phyloP scores from a whole-genome alignment of 169 alveolate species.

The Neospora caninum region DNA sequence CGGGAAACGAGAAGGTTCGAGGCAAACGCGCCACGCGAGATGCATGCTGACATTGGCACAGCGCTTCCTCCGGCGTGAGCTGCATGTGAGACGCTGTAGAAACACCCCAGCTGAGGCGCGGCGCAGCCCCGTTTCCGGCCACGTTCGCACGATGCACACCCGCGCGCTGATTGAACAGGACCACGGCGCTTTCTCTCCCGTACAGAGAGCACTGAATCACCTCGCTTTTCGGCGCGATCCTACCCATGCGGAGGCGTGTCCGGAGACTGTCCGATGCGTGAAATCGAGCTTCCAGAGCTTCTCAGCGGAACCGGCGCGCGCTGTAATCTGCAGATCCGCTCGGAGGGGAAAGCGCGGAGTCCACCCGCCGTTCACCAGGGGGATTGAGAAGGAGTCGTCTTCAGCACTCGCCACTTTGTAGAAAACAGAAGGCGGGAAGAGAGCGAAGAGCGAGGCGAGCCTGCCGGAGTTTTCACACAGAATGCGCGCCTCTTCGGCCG shows the following conservation, averaged over 20 bases:
- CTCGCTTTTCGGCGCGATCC: neutral
- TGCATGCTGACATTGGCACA: too few species aligned
- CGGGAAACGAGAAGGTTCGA: too few species aligned
- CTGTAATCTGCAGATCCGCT: neutral
- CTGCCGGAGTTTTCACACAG: neutral
- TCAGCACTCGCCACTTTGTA: neutral
- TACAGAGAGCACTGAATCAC: neutral
- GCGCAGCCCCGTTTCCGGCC: too few species aligned
- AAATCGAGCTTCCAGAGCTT: conserved; percentile 2
- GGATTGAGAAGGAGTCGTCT: neutral
- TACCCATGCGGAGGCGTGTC: neutral
- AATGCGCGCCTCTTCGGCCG: neutral
- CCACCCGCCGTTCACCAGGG: conserved; percentile 20
- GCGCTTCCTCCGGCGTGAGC: too few species aligned
- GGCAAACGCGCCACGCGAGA: too few species aligned
- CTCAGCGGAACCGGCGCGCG: neutral
- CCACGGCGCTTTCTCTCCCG: too few species aligned
- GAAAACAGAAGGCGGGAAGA: neutral
- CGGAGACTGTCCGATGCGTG: neutral
- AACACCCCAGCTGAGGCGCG: too few species aligned
- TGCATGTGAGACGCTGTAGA: too few species aligned
- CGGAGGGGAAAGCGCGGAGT: conserved; percentile 21
- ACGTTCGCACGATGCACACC: too few species aligned
- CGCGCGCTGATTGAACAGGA: too few species aligned
- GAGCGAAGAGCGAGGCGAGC: neutral